Evolutionary conservation across 2,329 filamentous ascomycete genomes (phyloP).

Genomic region (Penicillium sp.): DNA sequence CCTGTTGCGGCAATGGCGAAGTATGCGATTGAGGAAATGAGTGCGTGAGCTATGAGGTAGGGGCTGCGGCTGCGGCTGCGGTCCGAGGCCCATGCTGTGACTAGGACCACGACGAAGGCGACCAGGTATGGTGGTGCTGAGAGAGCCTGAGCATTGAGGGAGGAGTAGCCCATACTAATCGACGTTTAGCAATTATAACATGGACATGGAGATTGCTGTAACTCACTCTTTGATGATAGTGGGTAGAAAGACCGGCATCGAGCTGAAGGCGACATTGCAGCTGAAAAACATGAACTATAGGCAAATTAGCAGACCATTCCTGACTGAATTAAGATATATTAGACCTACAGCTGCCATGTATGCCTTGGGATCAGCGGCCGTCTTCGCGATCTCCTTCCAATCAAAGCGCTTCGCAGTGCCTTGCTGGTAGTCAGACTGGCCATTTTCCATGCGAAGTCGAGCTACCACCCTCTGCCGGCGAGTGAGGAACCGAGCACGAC

Average conservation of each 20-base stretch:
- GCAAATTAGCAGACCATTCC: conserved; percentile 2
- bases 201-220: not conserved
- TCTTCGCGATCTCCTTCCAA: conserved; percentile 62
- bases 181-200: not conserved
- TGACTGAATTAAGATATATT: too few species aligned
- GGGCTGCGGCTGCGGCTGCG: conserved; percentile 65
- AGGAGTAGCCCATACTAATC: conserved; percentile 70
- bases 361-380: conserved; percentile 69
- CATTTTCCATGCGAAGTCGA: conserved; percentile 67
- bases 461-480: conserved; percentile 72
- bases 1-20: conserved; percentile 65
- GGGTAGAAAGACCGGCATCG: conserved; percentile 84
- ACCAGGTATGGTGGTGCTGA: conserved; percentile 81
- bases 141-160: conserved; percentile 74
- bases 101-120: conserved; percentile 73
- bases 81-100: conserved; percentile 76
- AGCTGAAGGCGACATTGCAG: conserved; percentile 86
- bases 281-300: conserved; percentile 76
- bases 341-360: conserved; percentile 70
- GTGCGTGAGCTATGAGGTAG: conserved; percentile 72
- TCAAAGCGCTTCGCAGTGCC: conserved; percentile 52
- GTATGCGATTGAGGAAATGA: conserved; percentile 70
- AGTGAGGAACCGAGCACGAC: conserved; percentile 68
- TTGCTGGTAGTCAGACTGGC: conserved; percentile 49
- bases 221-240: conserved; percentile 71